phyloP scores from a whole-genome alignment of 1,284 basidiomycete species.

The Ganoderma meredithae region DNA sequence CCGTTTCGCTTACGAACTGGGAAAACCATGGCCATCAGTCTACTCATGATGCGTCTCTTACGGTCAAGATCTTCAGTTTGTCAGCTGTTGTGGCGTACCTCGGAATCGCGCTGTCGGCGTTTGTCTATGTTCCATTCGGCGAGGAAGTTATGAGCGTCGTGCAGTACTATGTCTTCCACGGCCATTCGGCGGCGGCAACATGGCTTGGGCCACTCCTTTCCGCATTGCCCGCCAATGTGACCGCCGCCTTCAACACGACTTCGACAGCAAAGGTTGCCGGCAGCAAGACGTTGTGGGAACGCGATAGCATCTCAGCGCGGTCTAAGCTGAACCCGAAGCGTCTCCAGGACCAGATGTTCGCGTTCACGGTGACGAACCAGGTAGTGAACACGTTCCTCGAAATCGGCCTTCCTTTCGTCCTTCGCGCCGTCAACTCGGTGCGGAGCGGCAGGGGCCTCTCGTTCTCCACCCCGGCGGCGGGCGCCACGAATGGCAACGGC shows the following conservation, averaged over 20 bases:
- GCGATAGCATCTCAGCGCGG: constrained; percentile 55
- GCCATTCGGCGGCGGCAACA: constrained; percentile 25
- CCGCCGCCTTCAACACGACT: constrained; percentile 29
- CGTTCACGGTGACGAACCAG: constrained; percentile 94
- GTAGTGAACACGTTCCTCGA: constrained; percentile 85
- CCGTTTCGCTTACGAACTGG: constrained; percentile 81
- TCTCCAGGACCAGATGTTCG: constrained; percentile 93
- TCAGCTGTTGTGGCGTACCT: constrained; percentile 91
- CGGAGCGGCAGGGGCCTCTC: constrained; percentile 48
- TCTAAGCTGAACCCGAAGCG: constrained; percentile 72
- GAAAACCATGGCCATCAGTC: constrained; percentile 90
- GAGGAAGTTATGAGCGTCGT: constrained; percentile 76
- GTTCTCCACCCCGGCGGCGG: constrained; percentile 33
- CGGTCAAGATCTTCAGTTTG: constrained; percentile 91
- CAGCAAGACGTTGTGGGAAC: constrained; percentile 55
- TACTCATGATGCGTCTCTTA: constrained; percentile 81
- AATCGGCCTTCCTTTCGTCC: constrained; percentile 83
- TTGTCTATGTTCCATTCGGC: constrained; percentile 93
- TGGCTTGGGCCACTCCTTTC: constrained; percentile 36
- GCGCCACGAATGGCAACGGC: constrained; percentile 32
- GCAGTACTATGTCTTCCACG: constrained; percentile 49
- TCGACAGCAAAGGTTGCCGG: constrained; percentile 14
- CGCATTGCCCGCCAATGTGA: constrained; percentile 30
- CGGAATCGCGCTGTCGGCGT: constrained; percentile 85
- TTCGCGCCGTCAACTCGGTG: constrained; percentile 67